Evolutionary conservation across 2,329 filamentous ascomycete species (phyloP).

Genomic region (Beauveria rudraprayagi): DNA sequence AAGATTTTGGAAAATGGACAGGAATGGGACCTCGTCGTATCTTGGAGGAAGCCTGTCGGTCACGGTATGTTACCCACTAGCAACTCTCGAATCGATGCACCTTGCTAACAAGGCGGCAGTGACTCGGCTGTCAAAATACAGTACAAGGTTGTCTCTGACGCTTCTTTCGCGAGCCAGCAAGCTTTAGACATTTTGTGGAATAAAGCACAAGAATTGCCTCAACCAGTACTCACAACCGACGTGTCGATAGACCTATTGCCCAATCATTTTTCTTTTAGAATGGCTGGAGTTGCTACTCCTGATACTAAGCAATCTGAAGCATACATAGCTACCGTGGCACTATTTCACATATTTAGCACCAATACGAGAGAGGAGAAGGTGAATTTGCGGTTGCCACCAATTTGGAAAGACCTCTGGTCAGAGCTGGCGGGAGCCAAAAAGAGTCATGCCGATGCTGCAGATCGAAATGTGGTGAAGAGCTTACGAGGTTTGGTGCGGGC

Average conservation of each 20-base stretch:
- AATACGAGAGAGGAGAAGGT: conserved; percentile 80
- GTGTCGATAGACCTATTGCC: conserved; percentile 39
- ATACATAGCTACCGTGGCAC: conserved; percentile 70
- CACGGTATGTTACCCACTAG: conserved; percentile 46
- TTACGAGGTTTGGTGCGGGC: conserved; percentile 64
- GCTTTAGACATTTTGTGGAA: conserved; percentile 70
- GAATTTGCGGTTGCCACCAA: conserved; percentile 64
- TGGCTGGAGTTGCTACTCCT: conserved; percentile 66
- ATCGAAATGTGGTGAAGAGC: conserved; percentile 59
- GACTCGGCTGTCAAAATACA: conserved; percentile 61
- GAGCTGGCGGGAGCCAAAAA: conserved; percentile 69
- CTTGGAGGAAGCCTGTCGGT: conserved; percentile 80
- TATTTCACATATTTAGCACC: conserved; percentile 75
- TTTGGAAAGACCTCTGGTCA: conserved; percentile 79
- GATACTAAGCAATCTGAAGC: conserved; percentile 77
- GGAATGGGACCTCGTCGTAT: conserved; percentile 69
- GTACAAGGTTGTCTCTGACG: conserved; percentile 64
- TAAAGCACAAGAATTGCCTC: conserved; percentile 54
- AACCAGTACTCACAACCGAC: conserved; percentile 26
- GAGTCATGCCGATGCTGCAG: conserved; percentile 57
- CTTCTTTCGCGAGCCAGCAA: conserved; percentile 68
- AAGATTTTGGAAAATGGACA: conserved; percentile 77
- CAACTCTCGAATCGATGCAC: not conserved
- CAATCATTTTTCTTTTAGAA: conserved; percentile 58
- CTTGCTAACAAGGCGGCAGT: conserved; percentile 31